These are phyloP conservation scores for Tolypocladium ophioglossoides DNA, from an alignment of 2,329 filamentous ascomycete species.

Conservation along the genomic window DNA sequence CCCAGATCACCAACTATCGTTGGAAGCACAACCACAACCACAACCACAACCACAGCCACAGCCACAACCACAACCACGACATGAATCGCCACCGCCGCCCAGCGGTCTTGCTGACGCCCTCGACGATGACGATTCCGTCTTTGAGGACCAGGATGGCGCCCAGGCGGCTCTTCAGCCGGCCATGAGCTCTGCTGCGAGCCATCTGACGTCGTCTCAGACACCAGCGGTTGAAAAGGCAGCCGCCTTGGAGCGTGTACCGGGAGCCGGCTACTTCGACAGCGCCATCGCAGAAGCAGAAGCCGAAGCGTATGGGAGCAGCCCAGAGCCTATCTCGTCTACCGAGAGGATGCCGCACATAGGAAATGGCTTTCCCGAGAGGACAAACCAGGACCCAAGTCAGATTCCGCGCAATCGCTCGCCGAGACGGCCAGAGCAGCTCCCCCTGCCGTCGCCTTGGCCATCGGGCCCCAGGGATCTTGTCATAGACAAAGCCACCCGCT, in stretches of 20 bases:
- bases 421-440: conserved; percentile 1
- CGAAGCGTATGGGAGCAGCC: conserved; percentile 10
- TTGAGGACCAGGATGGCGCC: conserved; percentile 41
- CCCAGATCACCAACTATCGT: background rate
- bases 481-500: conserved; percentile 7
- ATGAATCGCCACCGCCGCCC: background rate
- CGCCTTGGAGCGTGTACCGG: conserved; percentile 34
- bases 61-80: background rate
- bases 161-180: conserved; percentile 50
- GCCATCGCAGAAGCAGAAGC: conserved; percentile 6
- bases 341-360: conserved; percentile 3
- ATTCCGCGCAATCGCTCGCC: background rate
- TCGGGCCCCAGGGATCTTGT: conserved; percentile 9
- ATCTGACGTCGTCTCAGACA: conserved; percentile 42
- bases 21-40: background rate
- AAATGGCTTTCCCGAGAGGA: background rate
- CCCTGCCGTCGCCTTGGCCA: conserved; percentile 19
- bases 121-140: conserved; percentile 12
- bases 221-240: conserved; percentile 48
- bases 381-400: background rate
- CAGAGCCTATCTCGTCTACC: conserved; percentile 10
- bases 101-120: conserved; percentile 6
- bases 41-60: background rate
- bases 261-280: conserved; percentile 10
- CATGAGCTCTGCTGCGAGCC: conserved; percentile 45